Base-by-base conservation (phyloP, 768 basidiomycete genomes). In the Trametes cinnabarina region DNA sequence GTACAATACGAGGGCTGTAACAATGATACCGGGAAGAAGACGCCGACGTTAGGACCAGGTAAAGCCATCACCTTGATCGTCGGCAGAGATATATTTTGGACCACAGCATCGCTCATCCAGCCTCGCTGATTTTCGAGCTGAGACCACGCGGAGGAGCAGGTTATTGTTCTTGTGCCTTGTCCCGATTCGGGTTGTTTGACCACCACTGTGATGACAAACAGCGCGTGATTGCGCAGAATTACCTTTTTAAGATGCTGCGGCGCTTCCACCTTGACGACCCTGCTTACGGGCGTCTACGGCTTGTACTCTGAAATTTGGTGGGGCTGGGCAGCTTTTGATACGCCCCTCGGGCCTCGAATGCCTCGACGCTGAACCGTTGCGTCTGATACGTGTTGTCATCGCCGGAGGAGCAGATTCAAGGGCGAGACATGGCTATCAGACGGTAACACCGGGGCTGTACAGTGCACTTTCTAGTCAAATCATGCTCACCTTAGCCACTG, bases 101-200 rank as follows among this genome's bases (percentile, higher is more conserved):
- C 44, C 53, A 55, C 44, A 48, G 54, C 54, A 55, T 41, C 26
- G 44, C 37, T 39, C 37, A 39, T 39, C n/a, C 37, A 39, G 37
- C 37, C 37, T 26, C 35, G 46, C 37, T 48, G 46, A 48, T 47
- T 20, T 47, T 40, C 46, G 11, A 19, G 20, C 14, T 26, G 44
- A 47, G 54, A 40, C 49, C 15, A 34, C n/a, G 34, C n/a, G 43
- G 19, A 43, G n/a, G 17, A n/a, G 28, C 41, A 32, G 19, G 51
- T 19, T 52, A 55, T 55, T 55, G 54, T 55, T 32, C 54, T 55
- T 41, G 46, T n/a, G 11, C 46, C 46, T 40, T 47, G 46, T 20
- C 37, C 54, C 14, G n/a, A 20, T 55, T 48, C 22, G 26, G 44
- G 46, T 17, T 55, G 44, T 55, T 55, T 55, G 54, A 15, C 23